Percentiles rank a stretch among this genome's conserved stretches.
phyloP scores from a whole-genome alignment of 257 asterid genomes.

The Nicotiana benthamiana region DNA sequence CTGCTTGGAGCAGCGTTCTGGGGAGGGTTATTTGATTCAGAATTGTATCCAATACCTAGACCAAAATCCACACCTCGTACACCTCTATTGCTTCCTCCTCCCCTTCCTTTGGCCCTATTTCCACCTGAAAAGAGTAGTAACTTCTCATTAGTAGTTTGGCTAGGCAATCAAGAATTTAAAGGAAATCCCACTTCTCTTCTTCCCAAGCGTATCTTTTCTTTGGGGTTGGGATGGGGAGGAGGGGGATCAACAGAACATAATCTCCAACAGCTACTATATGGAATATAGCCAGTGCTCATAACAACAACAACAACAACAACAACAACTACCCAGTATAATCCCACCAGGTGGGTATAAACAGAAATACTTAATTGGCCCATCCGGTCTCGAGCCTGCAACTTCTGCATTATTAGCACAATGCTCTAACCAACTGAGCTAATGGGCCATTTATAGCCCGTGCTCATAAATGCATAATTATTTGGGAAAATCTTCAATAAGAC shows the following conservation, averaged over 20 bases:
- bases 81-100: constrained; percentile 70
- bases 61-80: constrained; percentile 96
- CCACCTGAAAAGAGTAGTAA: constrained; percentile 53
- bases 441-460: background rate
- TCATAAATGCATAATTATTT: background rate
- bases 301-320: too few relatives aligned
- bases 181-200: background rate
- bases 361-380: too few relatives aligned
- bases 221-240: background rate
- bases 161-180: background rate
- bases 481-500: background rate
- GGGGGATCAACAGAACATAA: background rate
- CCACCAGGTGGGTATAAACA: too few relatives aligned
- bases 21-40: constrained; percentile 43
- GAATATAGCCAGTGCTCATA: background rate
- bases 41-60: constrained; percentile 80
- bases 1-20: constrained; percentile 46
- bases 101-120: constrained; percentile 86
- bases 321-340: too few relatives aligned
- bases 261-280: background rate
- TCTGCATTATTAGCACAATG: too few relatives aligned
- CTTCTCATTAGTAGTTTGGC: background rate
- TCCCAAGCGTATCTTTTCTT: background rate
- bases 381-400: too few relatives aligned
- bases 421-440: too few relatives aligned